phyloP scores from a whole-genome alignment of 371 early-diverging fungal genomes.

The Saksenaea oblongispora region DNA sequence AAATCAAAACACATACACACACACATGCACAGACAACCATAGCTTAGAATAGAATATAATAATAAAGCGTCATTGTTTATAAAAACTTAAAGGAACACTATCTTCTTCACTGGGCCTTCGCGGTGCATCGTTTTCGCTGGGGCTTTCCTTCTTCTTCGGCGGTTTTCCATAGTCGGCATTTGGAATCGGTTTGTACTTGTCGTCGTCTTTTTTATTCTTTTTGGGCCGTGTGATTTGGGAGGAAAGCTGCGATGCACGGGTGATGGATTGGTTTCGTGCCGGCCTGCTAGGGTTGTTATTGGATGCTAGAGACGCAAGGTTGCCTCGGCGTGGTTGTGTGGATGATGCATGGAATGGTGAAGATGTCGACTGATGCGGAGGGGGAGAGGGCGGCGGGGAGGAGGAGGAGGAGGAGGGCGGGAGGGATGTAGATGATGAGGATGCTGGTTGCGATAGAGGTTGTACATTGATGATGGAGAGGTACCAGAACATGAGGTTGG shows the following conservation, averaged over 20 bases:
- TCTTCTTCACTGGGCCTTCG: constrained; percentile 26
- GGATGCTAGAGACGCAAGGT: not conserved
- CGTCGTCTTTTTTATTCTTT: constrained; percentile 2
- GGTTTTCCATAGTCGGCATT: not conserved
- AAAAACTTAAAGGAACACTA: constrained; percentile 35
- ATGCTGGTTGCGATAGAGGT: constrained; percentile 80
- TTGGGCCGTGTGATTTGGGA: not conserved
- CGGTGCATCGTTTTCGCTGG: constrained; percentile 14
- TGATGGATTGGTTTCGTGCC: not conserved
- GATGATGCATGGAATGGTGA: constrained; percentile 6
- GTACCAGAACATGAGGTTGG: constrained; percentile 90
- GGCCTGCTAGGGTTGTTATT: not conserved
- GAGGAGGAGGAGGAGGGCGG: constrained; percentile 80
- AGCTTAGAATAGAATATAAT: no score
- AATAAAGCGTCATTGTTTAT: constrained; percentile 14
- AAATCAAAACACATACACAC: no score
- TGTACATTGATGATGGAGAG: constrained; percentile 61
- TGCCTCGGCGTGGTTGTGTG: not conserved
- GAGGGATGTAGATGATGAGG: constrained; percentile 88
- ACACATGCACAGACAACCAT: no score
- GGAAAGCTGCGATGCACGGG: not conserved
- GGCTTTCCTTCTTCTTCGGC: not conserved
- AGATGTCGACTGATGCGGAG: constrained; percentile 48
- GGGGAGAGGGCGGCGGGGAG: constrained; percentile 57
- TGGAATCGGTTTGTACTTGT: not conserved